Evolutionary conservation across 2,329 filamentous ascomycete species (phyloP), one percentile per base, ranked within the genome.

Genomic region (Parastagonospora nodorum): DNA sequence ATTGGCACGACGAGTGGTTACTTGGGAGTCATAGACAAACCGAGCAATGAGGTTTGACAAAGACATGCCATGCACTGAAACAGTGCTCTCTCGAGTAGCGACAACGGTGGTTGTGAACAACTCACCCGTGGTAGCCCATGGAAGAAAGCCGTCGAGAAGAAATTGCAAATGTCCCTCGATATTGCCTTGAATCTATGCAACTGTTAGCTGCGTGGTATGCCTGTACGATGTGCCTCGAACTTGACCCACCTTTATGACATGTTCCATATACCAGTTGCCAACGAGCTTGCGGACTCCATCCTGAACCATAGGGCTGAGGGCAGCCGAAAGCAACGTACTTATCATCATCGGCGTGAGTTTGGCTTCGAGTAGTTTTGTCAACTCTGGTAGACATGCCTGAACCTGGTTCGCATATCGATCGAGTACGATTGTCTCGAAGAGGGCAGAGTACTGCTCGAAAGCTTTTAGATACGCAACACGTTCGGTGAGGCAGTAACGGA

Each of bases 381-480:
- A 60, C 45, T 80, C 77, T 14, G 67, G 60, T 28, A 80, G 66
- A 43, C 75, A 78, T 16, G 75, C 78, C 31, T 77, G 61, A 2
- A 80, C 74, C 50, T 81, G 78, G 50, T 80, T 80, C 36, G 76
- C 57, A 52, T 81, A 81, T 19, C 78, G 72, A 33, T 78, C 76
- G 15, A 81, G 69, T 7, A 80, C 73, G 12, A 81, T 74, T 0
- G 74, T 80, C 49, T 80, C 78, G 50, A 78, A 80, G 1, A 80
- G 63, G 4, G 71, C 74, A 36, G 74, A 75, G 47, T 74, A 80
- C 29, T 73, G 72, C 6, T 74, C 69, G 53, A 78, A 80, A 27
- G 75, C 72, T 14, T 52, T 52, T 14, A 63, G 36, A 40, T 69
- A 69, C 2, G 42, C 16, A 7, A 37, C 28, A 35, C 61, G 52